A percentile compares a stretch with the other conserved stretches of the same genome.
Evolutionary conservation across 2,329 filamentous ascomycete species (phyloP).

Genomic region (Fusarium denticulatum): DNA sequence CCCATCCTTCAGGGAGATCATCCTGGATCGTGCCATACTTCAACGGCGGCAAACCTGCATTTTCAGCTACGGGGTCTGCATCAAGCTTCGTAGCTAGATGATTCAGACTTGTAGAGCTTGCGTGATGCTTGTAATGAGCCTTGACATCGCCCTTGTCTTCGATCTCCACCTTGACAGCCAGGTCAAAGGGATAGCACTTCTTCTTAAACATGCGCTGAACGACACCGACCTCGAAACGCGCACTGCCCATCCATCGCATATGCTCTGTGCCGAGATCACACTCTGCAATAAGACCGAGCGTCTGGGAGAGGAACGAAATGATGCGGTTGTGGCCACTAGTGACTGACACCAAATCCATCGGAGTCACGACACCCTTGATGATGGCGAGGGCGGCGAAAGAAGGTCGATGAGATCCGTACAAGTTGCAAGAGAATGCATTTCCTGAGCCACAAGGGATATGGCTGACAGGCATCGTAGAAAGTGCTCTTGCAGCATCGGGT

Average conservation of each 20-base stretch:
- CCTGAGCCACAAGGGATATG: slow-evolving; percentile 94
- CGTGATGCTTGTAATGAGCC: slow-evolving; percentile 71
- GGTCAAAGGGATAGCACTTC: slow-evolving; percentile 86
- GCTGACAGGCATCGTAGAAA: slow-evolving; percentile 81
- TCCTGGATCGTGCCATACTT: slow-evolving; percentile 84
- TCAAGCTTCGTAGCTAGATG: slow-evolving; percentile 42
- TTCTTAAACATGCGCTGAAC: slow-evolving; percentile 79
- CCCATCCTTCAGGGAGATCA: slow-evolving; percentile 80
- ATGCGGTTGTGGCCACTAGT: slow-evolving; percentile 80
- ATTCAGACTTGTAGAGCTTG: slow-evolving; percentile 47
- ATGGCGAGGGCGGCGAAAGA: slow-evolving; percentile 83
- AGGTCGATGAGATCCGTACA: slow-evolving; percentile 81
- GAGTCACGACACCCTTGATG: slow-evolving; percentile 86
- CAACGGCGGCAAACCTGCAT: slow-evolving; percentile 73
- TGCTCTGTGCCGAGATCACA: slow-evolving; percentile 89
- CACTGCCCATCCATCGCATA: slow-evolving; percentile 89
- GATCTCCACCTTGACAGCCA: slow-evolving; percentile 85
- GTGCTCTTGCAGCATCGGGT: slow-evolving; percentile 76
- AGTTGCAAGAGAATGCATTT: slow-evolving; percentile 91
- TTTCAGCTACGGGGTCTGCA: slow-evolving; percentile 39
- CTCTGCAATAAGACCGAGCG: slow-evolving; percentile 90
- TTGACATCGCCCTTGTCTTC: slow-evolving; percentile 79
- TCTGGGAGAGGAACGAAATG: slow-evolving; percentile 90
- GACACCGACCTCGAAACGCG: slow-evolving; percentile 87
- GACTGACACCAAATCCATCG: slow-evolving; percentile 86